Conservation (phyloP, 768 basidiomycete species). For the Xerocomus spinulosus region DNA sequence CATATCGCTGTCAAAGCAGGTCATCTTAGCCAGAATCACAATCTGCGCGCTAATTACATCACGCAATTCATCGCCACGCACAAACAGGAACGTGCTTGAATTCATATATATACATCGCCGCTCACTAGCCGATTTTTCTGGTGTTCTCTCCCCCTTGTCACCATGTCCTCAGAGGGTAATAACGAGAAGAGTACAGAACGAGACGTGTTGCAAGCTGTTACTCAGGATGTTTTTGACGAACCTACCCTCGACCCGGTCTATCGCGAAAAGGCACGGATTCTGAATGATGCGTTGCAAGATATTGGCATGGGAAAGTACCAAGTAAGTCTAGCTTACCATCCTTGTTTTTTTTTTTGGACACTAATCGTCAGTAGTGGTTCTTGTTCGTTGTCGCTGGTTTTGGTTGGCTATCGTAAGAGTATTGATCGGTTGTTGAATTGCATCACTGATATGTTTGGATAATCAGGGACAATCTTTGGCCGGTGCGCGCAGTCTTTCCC, state of each 20-base stretch:
- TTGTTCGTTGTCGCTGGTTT: conserved; percentile 67
- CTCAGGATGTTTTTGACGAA: conserved; percentile 25
- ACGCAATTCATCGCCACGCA: neutral
- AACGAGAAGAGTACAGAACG: conserved; percentile 1
- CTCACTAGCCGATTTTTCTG: neutral
- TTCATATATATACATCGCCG: neutral
- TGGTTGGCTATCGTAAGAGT: conserved; percentile 68
- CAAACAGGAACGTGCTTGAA: neutral
- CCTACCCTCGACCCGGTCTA: conserved; percentile 50
- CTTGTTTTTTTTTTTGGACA: neutral
- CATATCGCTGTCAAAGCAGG: no score
- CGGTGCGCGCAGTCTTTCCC: conserved; percentile 38
- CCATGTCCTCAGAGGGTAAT: conserved; percentile 18
- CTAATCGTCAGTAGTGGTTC: conserved; percentile 41
- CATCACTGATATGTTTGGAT: conserved; percentile 3
- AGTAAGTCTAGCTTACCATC: conserved; percentile 27
- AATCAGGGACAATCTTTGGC: conserved; percentile 67
- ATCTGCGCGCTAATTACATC: neutral
- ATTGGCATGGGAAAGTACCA: conserved; percentile 73
- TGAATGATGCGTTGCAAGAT: conserved; percentile 60
- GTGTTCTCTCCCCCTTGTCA: neutral
- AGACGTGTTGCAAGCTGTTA: conserved; percentile 6
- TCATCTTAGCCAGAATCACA: no score
- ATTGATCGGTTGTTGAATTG: neutral
- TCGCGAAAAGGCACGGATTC: conserved; percentile 49